phyloP scores from a whole-genome alignment of 169 alveolate species.

The Plasmodium coatneyi region DNA sequence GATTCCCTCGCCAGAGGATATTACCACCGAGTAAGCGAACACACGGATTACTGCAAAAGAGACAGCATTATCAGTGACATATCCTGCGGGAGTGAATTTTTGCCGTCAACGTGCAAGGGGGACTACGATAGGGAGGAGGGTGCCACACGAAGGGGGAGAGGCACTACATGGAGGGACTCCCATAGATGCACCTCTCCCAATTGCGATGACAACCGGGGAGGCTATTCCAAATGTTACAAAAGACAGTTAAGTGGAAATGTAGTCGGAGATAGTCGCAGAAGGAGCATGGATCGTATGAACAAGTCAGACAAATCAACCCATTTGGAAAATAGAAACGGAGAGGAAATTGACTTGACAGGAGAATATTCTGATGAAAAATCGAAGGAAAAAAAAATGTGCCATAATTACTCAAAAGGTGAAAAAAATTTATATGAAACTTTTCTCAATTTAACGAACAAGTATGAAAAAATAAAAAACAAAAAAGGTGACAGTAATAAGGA shows the following conservation, averaged over 20 bases:
- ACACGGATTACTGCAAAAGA: slow-evolving; percentile 17
- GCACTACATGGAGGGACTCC: not conserved
- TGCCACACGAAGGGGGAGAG: not conserved
- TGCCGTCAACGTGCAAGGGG: not conserved
- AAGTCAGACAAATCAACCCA: not conserved
- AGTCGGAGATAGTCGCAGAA: not conserved
- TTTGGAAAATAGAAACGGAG: not conserved
- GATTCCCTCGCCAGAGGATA: not conserved
- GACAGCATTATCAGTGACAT: not conserved
- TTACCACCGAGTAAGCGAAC: slow-evolving; percentile 13
- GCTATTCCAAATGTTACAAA: not conserved
- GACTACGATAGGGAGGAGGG: not conserved
- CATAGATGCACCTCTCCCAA: not conserved
- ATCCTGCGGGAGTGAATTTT: not conserved
- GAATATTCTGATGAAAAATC: not conserved
- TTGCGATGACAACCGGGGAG: not conserved
- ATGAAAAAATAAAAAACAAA: slow-evolving; percentile 1
- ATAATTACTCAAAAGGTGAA: not conserved
- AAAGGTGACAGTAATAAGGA: not conserved
- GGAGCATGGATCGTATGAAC: not conserved
- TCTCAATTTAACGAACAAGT: slow-evolving; percentile 29
- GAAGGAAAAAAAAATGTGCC: not conserved
- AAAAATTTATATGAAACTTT: slow-evolving; percentile 13
- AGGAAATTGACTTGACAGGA: not conserved
- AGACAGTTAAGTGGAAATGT: not conserved